Conservation (phyloP, 2,329 filamentous ascomycete species). For the Massarina eburnea region DNA sequence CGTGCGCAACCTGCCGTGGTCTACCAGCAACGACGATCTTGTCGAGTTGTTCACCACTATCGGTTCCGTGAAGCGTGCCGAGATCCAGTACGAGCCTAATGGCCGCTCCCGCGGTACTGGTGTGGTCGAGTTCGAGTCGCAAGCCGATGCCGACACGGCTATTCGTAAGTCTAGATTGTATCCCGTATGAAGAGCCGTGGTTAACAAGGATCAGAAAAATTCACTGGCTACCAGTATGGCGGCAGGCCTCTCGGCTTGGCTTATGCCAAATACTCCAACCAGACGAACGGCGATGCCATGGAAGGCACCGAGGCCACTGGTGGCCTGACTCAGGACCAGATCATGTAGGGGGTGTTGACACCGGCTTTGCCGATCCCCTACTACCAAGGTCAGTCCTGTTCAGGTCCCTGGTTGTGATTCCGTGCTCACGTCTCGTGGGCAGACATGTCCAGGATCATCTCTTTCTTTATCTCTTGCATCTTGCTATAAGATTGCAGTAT, state of each 20-base stretch:
- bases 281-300: slow-evolving; percentile 67
- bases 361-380: neutral
- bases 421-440: slow-evolving; percentile 6
- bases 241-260: slow-evolving; percentile 89
- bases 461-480: slow-evolving; percentile 17
- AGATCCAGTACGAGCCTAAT: slow-evolving; percentile 97
- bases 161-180: slow-evolving; percentile 59
- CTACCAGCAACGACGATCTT: slow-evolving; percentile 96
- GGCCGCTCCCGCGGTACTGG: slow-evolving; percentile 92
- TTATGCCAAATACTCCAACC: slow-evolving; percentile 89
- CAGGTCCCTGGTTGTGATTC: slow-evolving; percentile 6
- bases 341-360: slow-evolving; percentile 68
- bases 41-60: slow-evolving; percentile 97
- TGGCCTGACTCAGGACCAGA: slow-evolving; percentile 93
- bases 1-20: slow-evolving; percentile 98
- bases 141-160: slow-evolving; percentile 84
- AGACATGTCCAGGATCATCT: slow-evolving; percentile 16
- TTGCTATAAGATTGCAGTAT: slow-evolving; percentile 19
- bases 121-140: slow-evolving; percentile 88
- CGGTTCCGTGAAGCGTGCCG: slow-evolving; percentile 96
- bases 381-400: slow-evolving; percentile 2
- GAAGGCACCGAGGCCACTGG: slow-evolving; percentile 74
- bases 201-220: slow-evolving; percentile 67
- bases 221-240: slow-evolving; percentile 96
- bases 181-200: neutral